Evolutionary conservation across 192 early-diverging fungal species (phyloP).

Genomic region (Helicostylum pulchrum): DNA sequence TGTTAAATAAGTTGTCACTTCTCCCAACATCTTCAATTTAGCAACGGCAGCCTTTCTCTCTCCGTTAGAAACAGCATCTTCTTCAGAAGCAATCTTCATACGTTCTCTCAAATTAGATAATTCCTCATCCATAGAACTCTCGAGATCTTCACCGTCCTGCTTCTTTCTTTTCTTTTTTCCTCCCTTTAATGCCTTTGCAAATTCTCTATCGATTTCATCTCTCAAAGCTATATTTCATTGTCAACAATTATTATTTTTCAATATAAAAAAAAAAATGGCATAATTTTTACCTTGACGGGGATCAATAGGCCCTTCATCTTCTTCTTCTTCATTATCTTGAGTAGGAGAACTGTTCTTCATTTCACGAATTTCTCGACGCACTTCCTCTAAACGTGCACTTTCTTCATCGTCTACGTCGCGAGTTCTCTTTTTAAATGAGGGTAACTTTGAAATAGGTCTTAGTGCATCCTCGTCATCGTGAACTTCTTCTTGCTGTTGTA

Average conservation of each 20-base stretch:
- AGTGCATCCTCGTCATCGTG: background rate
- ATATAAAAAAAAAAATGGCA: background rate
- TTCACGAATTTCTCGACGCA: conserved; percentile 22
- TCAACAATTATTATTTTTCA: background rate
- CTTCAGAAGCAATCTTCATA: conserved; percentile 55
- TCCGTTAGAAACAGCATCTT: conserved; percentile 60
- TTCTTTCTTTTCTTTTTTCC: conserved; percentile 40
- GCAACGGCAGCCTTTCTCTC: conserved; percentile 60
- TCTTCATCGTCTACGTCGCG: conserved; percentile 22
- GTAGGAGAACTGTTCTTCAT: background rate
- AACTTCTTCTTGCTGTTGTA: conserved; percentile 4
- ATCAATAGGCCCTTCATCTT: conserved; percentile 26
- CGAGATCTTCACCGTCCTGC: conserved; percentile 36
- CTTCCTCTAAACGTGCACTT: conserved; percentile 25
- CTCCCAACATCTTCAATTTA: conserved; percentile 64
- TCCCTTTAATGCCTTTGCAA: conserved; percentile 28
- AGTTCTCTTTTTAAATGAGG: conserved; percentile 34
- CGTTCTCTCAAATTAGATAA: conserved; percentile 31
- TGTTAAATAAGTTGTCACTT: conserved; percentile 50
- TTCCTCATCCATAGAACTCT: conserved; percentile 34
- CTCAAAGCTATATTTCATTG: conserved; percentile 16
- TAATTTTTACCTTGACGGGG: conserved; percentile 30
- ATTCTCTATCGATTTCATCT: conserved; percentile 33
- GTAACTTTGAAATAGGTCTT: conserved; percentile 16
- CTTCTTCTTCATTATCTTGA: conserved; percentile 17